Percentiles rank a stretch among this genome's conserved stretches.
Evolutionary conservation across 2,329 filamentous ascomycete genomes (phyloP).

Genomic region (Trichoderma hamatum): DNA sequence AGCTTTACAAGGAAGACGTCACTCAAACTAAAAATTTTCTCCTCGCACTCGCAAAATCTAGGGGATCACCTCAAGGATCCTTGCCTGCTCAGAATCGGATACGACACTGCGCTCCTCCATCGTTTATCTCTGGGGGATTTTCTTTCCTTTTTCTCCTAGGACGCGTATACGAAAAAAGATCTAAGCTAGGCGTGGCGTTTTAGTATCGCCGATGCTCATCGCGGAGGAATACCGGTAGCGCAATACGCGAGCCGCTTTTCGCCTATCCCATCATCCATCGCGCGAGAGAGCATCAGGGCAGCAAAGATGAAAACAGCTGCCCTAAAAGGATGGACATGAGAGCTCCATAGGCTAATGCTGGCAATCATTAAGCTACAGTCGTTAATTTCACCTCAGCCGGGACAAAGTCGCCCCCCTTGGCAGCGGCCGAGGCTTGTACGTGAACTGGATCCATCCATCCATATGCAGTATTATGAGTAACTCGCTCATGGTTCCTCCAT

Average conservation of each 20-base stretch:
- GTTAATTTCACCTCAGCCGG: not conserved
- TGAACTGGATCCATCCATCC: not conserved
- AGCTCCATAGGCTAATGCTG: not conserved
- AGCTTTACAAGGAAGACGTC: slow-evolving; percentile 2
- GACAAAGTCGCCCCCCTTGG: not conserved
- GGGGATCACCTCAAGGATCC: slow-evolving; percentile 5
- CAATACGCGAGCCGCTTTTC: slow-evolving; percentile 11
- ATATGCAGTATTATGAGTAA: not conserved
- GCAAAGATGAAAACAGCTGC: not conserved
- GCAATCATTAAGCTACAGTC: not conserved
- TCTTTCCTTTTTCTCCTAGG: not conserved
- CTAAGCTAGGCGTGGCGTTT: not conserved
- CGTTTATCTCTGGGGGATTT: not conserved
- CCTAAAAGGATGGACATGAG: not conserved
- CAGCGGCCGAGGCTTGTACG: slow-evolving; percentile 2
- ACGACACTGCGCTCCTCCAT: not conserved
- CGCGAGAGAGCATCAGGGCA: not conserved
- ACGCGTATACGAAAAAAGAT: not conserved
- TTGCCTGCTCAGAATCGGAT: slow-evolving; percentile 2
- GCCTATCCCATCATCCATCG: slow-evolving; percentile 14
- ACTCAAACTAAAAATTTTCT: not conserved
- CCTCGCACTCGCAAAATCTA: not conserved
- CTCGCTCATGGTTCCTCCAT: not conserved
- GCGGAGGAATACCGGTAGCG: not conserved
- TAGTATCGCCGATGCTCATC: slow-evolving; percentile 2